Evolutionary conservation across 306 rosid genomes (phyloP), one percentile per base, ranked within the genome.

Genomic region (Adenanthera pavonina): DNA sequence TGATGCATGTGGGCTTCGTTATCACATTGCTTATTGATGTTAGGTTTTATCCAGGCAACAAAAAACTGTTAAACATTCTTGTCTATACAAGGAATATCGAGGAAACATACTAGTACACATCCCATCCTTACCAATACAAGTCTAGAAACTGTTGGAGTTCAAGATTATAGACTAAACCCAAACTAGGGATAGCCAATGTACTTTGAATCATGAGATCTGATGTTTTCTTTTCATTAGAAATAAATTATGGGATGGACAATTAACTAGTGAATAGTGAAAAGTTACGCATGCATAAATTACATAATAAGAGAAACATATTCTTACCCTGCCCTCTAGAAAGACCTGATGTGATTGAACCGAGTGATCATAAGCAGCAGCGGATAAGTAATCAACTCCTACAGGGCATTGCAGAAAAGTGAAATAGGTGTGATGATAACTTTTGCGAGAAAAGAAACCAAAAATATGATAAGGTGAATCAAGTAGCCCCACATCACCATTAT

Each of bases 371-470:
- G 88, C 74, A 56, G 90, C 90, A 65, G 20, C 90, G 44, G 90
- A 87, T 67, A 84, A 75, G 82, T 84, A 87, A 79, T 87, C 90
- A 84, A 87, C 40, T 75, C 90, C 90, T 87, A 70, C 80, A 84
- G 80, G 56, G 62, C 64, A 86, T 80, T 20, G 77, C 62, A 60
- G 5, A 49, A 70, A 87, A 78, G 53, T 54, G 44, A 52, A 78
- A 62, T 77, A 86, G 61, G 9, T 46, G 41, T 70, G 43, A 34
- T 49, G 61, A 47, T 43, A 64, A 13, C 43, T 46, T 20, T 30
- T 30, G 44, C 36, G n/a, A 75, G 57, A 48, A 35, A 41, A 40
- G 40, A 7, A 66, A 54, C 17, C 3, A 15, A 33, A 73, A 56
- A 43, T 38, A 62, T 47, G 61, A 81, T 38, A 40, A 80, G 56